Percentiles rank a stretch among this genome's conserved stretches.
These are phyloP conservation scores for Pseudogymnoascus sp. DNA, from an alignment of 2,329 filamentous ascomycete genomes.

Conservation along the genomic window DNA sequence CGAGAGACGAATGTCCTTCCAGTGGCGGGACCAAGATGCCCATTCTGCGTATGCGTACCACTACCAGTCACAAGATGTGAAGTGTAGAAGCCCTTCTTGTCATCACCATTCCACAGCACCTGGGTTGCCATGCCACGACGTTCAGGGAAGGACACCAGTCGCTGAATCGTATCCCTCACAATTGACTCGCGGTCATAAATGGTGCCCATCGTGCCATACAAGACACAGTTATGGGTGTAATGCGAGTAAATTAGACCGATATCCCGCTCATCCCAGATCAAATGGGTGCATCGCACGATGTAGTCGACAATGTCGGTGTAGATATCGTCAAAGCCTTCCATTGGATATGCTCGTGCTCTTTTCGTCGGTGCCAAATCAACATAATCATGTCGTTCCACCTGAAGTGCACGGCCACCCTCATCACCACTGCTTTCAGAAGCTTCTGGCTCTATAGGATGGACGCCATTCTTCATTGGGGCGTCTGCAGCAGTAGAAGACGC, in stretches of 20 bases:
- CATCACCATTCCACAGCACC: constrained; percentile 7
- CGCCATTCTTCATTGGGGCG: not conserved
- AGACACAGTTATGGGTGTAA: constrained; percentile 9
- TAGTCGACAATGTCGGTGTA: constrained; percentile 10
- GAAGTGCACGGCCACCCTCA: not conserved
- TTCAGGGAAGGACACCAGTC: constrained; percentile 6
- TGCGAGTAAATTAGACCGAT: constrained; percentile 9
- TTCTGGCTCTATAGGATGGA: not conserved
- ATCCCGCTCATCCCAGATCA: constrained; percentile 9
- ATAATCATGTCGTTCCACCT: constrained; percentile 8
- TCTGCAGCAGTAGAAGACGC: not conserved
- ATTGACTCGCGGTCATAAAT: constrained; percentile 8
- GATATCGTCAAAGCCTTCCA: constrained; percentile 9
- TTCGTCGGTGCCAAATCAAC: not conserved
- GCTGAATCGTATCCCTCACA: constrained; percentile 6
- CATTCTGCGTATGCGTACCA: constrained; percentile 4
- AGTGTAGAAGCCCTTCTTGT: constrained; percentile 8
- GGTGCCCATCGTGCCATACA: constrained; percentile 9
- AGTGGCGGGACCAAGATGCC: not conserved
- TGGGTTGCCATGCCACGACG: constrained; percentile 10
- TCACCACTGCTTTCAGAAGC: not conserved
- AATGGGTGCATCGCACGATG: constrained; percentile 7
- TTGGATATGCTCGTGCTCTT: not conserved
- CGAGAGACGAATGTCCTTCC: constrained; percentile 12
- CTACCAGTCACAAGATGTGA: constrained; percentile 8